Base-by-base conservation (phyloP, 768 basidiomycete species). In the Sporobolomyces roseus region DNA sequence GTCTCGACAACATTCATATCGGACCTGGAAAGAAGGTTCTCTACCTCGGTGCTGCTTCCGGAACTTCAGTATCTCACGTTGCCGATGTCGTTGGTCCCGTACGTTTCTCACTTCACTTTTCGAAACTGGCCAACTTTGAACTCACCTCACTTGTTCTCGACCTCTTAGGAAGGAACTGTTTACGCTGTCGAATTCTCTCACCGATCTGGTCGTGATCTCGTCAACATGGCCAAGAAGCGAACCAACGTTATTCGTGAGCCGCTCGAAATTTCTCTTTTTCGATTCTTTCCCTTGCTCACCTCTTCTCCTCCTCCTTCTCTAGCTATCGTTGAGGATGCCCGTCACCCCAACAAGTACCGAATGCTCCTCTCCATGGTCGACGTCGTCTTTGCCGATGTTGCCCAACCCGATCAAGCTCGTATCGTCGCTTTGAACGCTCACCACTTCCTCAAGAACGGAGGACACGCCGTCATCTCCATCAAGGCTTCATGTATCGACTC, bases 401-500 rank as follows among this genome's bases (percentile, higher is more conserved):
- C 96, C 1, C 96, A 99, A 78, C 94, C 94, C 50, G 93, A 99
- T 80, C 96, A 99, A 81, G 93, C 93, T 4, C 92, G 93, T 82
- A 97, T 98, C 76, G 91, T 98, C 70, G 83, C 85, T 46, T 84
- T 87, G 79, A 98, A 99, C 79, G 91, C 94, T 0, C 87, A 96
- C 75, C 87, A 87, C 79, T 99, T 99, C 87, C 84, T 99, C 62
- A 97, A 94, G 80, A 88, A 93, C 79, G 85, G 85, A 35, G 96
- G 96, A 3, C 91, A 96, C 75, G 83, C 85, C 75, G 87, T 99
- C 75, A 92, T 99, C 72, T 98, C 94, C 62, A 96, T 99, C 85
- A 99, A 99, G 83, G 96, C 96, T 35, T 92, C 89, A 76, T 99
- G 96, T 83, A 89, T 99, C 79, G 96, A 99, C 80, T 97, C 92